Base-by-base conservation (phyloP, 2,329 filamentous ascomycete genomes). In the Nemania bipapillata region DNA sequence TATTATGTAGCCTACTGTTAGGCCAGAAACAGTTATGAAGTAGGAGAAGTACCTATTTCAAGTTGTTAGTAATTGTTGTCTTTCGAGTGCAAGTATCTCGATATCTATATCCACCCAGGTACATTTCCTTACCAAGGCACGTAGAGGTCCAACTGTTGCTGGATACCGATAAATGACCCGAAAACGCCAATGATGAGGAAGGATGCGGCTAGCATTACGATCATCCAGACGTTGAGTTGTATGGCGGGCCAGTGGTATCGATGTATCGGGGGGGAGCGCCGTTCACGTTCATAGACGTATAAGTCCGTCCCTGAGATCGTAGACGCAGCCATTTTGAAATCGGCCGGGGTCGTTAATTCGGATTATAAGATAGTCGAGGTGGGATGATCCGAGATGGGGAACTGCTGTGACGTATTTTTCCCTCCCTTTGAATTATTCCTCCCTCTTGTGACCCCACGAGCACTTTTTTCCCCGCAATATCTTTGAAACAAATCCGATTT, bases 241-340 rank as follows among this genome's bases (percentile, higher is more conserved):
- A 88, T 79, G n/a, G 87, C 87, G 20, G 89, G 89, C 89, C 89
- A 91, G 80, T 89, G 88, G 82, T 91, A 91, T 49, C 85, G 85
- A 75, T 87, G 86, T 3, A 89, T 78, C 71, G 82, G 83, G 68
- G 81, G 75, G 45, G 82, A 73, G 63, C 81, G 81, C 50, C 82
- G 81, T 66, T 82, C 80, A 77, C 82, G 82, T 66, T 82, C 80
- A 77, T 84, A 82, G 65, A 82, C 78, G 75, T 81, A 74, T 37
- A 84, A 85, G 69, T 77, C 75, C 28, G 74, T 79, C 49, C 80
- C 80, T 63, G 75, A 77, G 68, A 79, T 82, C 26, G 79, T 74
- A 54, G 80, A 76, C 30, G 71, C 80, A 22, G 78, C 79, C 78
- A 81, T 82, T 42, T 62, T 74, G 49, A 17, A 26, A 4, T 40